These are phyloP conservation scores for Helianthus tuberosus DNA, from an alignment of 129 eudicot species.

Conservation along the genomic window DNA sequence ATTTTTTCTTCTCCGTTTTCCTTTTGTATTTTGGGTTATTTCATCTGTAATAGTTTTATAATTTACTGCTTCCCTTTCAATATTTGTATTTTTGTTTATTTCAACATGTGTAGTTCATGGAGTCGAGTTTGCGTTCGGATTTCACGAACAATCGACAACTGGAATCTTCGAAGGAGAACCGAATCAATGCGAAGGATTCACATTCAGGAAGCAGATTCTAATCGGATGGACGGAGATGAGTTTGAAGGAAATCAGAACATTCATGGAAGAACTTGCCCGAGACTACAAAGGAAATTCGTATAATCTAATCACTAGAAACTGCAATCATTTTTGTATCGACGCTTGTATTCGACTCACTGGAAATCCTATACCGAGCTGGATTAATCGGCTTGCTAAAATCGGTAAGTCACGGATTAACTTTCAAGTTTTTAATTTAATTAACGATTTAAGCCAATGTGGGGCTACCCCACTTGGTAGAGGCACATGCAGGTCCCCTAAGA, in stretches of 20 bases:
- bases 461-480: too few species aligned
- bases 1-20: too few species aligned
- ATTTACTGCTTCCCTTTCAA: too few species aligned
- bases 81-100: neutral
- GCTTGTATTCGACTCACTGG: slow-evolving; percentile 74
- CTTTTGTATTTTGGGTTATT: too few species aligned
- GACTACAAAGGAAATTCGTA: slow-evolving; percentile 82
- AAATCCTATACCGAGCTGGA: slow-evolving; percentile 78
- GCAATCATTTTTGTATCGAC: slow-evolving; percentile 92
- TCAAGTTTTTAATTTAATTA: too few species aligned
- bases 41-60: too few species aligned
- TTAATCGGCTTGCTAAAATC: slow-evolving; percentile 88
- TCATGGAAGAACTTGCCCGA: slow-evolving; percentile 66
- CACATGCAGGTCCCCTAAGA: too few species aligned
- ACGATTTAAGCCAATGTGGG: too few species aligned
- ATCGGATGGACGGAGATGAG: slow-evolving; percentile 77
- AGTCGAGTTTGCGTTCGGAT: slow-evolving; percentile 90
- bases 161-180: slow-evolving; percentile 88
- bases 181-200: slow-evolving; percentile 65
- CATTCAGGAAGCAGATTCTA: slow-evolving; percentile 63
- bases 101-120: slow-evolving; percentile 60
- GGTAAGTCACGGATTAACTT: slow-evolving; percentile 39
- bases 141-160: slow-evolving; percentile 66
- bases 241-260: slow-evolving; percentile 42
- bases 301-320: slow-evolving; percentile 71